These are phyloP conservation scores for Pulveroboletus sp. DNA, from an alignment of 768 basidiomycete genomes.

Conservation along the genomic window DNA sequence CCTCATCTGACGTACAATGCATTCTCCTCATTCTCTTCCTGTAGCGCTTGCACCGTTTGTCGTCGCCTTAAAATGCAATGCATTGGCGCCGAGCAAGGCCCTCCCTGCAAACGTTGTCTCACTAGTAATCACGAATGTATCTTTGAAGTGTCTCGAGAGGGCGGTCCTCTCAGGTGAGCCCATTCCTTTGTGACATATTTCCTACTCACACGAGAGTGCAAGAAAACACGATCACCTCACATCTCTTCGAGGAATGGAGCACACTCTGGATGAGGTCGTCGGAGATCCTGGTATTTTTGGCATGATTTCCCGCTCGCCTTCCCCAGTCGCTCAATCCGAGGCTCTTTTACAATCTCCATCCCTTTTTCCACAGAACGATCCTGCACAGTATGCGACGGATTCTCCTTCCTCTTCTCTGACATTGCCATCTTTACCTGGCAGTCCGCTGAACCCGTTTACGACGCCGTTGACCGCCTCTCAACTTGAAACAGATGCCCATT, in stretches of 20 bases:
- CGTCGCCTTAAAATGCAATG: constrained; percentile 93
- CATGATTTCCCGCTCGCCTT: constrained; percentile 80
- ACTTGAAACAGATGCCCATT: constrained; percentile 34
- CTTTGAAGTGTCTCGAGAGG: constrained; percentile 95
- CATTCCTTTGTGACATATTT: constrained; percentile 22
- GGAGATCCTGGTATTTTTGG: constrained; percentile 80
- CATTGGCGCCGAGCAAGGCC: constrained; percentile 85
- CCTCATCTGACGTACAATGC: neutral
- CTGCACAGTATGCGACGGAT: constrained; percentile 19
- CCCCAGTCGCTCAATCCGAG: constrained; percentile 56
- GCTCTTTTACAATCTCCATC: constrained; percentile 55
- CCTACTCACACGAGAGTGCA: constrained; percentile 32
- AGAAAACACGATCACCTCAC: constrained; percentile 86
- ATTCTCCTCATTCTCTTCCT: constrained; percentile 12
- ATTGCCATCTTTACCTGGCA: constrained; percentile 88
- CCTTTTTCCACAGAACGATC: constrained; percentile 41
- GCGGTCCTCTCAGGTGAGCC: constrained; percentile 74
- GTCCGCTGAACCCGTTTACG: constrained; percentile 76
- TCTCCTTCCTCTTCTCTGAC: constrained; percentile 63
- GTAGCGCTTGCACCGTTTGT: constrained; percentile 88
- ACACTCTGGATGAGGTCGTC: constrained; percentile 87
- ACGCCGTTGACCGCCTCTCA: constrained; percentile 41
- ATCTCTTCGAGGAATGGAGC: constrained; percentile 87
- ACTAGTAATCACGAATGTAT: constrained; percentile 88
- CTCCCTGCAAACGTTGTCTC: constrained; percentile 86